Conservation (phyloP, 1,284 basidiomycete species). For the Heterobasidion irregulare region DNA sequence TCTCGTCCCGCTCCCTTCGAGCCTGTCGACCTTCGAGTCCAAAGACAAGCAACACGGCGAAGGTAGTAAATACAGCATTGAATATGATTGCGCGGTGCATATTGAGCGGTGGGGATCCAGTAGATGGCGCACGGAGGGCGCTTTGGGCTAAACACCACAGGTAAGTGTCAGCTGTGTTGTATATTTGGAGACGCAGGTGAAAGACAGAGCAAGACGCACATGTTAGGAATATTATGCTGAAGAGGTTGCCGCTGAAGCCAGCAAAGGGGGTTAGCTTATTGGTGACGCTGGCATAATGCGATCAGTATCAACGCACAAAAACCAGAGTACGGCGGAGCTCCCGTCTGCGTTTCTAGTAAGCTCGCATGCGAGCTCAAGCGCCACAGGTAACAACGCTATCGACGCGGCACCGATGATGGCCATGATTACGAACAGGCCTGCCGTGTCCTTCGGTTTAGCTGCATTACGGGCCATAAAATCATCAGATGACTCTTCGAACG, state of each 20-base stretch:
- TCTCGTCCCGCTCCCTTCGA: conserved; percentile 51
- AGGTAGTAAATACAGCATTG: conserved; percentile 40
- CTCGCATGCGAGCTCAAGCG: conserved; percentile 68
- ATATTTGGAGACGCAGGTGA: not conserved
- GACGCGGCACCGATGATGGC: conserved; percentile 57
- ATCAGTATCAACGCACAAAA: conserved; percentile 34
- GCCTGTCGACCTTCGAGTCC: conserved; percentile 49
- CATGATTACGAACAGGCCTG: conserved; percentile 55
- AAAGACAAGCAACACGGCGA: conserved; percentile 30
- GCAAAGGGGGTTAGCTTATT: not conserved
- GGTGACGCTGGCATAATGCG: not conserved
- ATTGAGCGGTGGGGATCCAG: conserved; percentile 58
- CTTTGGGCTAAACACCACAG: conserved; percentile 36
- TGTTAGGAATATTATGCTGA: conserved; percentile 56
- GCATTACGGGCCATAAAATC: conserved; percentile 1
- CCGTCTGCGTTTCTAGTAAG: conserved; percentile 70
- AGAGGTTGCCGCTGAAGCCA: conserved; percentile 49
- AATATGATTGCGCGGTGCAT: conserved; percentile 61
- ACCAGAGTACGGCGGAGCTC: conserved; percentile 69
- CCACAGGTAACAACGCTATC: conserved; percentile 64
- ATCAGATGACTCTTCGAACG: not conserved
- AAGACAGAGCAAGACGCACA: conserved; percentile 28
- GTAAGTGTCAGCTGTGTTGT: not conserved
- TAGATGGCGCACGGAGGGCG: conserved; percentile 50
- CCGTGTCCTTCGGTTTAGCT: conserved; percentile 54